Evolutionary conservation across 2,329 filamentous ascomycete species (phyloP).

Genomic region (Helotiales sp.): DNA sequence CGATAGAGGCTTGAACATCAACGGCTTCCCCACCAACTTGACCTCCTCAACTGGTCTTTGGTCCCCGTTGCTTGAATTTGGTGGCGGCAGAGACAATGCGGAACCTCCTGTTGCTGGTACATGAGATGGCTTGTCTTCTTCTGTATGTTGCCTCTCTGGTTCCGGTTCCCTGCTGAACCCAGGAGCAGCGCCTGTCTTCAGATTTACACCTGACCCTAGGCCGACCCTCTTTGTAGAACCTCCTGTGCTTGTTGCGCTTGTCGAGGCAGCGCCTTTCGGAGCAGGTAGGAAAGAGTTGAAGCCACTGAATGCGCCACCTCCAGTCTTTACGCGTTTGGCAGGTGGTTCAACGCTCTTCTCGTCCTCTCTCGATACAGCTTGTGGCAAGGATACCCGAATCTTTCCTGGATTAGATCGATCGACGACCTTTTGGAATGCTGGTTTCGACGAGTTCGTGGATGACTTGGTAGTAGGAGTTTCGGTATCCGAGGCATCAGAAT

Average conservation of each 20-base stretch:
- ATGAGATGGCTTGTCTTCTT: constrained; percentile 28
- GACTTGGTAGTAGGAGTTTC: constrained; percentile 42
- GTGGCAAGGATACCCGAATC: constrained; percentile 77
- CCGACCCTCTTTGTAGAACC: constrained; percentile 31
- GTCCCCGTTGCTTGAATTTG: constrained; percentile 52
- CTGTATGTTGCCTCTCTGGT: constrained; percentile 22
- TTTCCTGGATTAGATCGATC: constrained; percentile 80
- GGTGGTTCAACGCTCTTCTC: constrained; percentile 54
- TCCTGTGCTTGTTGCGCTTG: constrained; percentile 37
- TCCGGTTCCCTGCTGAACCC: constrained; percentile 69
- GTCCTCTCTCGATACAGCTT: constrained; percentile 41
- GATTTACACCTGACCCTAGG: constrained; percentile 58
- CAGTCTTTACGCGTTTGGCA: constrained; percentile 68
- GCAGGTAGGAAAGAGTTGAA: constrained; percentile 87
- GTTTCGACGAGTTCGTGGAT: constrained; percentile 45
- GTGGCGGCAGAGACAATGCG: constrained; percentile 41
- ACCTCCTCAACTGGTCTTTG: constrained; percentile 61
- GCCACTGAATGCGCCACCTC: constrained; percentile 66
- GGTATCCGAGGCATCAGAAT: constrained; percentile 63
- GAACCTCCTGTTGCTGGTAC: constrained; percentile 28
- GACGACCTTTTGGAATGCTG: constrained; percentile 76
- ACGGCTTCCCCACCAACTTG: constrained; percentile 73
- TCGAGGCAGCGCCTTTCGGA: constrained; percentile 62
- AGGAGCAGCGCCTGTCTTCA: constrained; percentile 82
- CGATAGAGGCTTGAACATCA: constrained; percentile 88